Percentiles rank a stretch among this genome's conserved stretches.
phyloP scores from a whole-genome alignment of 1,284 basidiomycete species.

The Psilocybe mexicana region DNA sequence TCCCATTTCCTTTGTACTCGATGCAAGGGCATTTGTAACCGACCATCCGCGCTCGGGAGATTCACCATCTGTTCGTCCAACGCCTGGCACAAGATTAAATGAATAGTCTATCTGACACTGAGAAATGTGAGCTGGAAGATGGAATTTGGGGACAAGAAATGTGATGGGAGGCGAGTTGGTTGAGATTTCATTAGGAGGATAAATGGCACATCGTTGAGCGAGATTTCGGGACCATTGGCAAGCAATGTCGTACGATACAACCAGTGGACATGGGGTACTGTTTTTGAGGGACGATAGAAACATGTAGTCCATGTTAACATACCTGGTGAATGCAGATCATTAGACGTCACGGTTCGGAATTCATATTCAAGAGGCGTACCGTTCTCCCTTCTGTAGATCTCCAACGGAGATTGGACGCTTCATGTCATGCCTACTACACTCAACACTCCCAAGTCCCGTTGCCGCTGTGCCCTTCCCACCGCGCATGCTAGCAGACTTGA shows the following conservation, averaged over 20 bases:
- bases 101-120: constrained; percentile 25
- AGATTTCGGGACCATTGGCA: constrained; percentile 34
- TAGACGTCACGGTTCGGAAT: not conserved
- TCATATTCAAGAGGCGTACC: constrained; percentile 19
- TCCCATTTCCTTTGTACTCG: constrained; percentile 33
- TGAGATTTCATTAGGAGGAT: constrained; percentile 5
- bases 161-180: not conserved
- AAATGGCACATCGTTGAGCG: not conserved
- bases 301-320: constrained; percentile 27
- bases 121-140: constrained; percentile 29
- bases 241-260: constrained; percentile 29
- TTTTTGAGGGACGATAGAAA: constrained; percentile 17
- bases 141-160: constrained; percentile 33
- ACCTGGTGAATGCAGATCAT: constrained; percentile 10
- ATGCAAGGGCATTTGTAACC: constrained; percentile 22
- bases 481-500: constrained; percentile 26
- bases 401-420: constrained; percentile 32
- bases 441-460: constrained; percentile 32
- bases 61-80: constrained; percentile 36
- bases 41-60: constrained; percentile 33
- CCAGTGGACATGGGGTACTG: not conserved
- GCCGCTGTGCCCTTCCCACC: constrained; percentile 24
- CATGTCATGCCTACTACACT: constrained; percentile 36
- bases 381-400: constrained; percentile 39
- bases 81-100: constrained; percentile 24